Evolutionary conservation across 306 rosid genomes (phyloP).

Genomic region (Carpinus viminea): DNA sequence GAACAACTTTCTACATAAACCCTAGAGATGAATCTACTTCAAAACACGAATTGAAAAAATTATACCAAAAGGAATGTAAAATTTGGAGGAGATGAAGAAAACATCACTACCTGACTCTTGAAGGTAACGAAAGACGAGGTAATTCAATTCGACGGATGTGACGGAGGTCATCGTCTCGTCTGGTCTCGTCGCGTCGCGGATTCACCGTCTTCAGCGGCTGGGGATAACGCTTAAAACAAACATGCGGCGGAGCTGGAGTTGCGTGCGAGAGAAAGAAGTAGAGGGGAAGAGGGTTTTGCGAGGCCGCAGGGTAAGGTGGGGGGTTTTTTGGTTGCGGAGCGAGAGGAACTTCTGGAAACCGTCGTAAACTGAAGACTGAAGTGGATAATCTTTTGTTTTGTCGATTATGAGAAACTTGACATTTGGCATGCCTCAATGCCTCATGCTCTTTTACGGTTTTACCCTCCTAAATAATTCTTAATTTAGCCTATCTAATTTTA

Average conservation of each 20-base stretch:
- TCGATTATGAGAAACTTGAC: no score
- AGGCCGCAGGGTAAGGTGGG: background rate
- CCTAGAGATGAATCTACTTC: conserved; percentile 19
- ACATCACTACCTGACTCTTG: conserved; percentile 78
- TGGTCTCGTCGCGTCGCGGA: conserved; percentile 17
- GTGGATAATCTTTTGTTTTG: no score
- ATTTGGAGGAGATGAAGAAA: background rate
- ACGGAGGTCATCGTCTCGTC: conserved; percentile 57
- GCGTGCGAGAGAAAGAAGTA: background rate
- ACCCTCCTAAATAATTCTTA: no score
- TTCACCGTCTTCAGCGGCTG: conserved; percentile 36
- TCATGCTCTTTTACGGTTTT: no score
- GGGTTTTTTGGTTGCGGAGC: background rate
- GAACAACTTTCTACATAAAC: conserved; percentile 21
- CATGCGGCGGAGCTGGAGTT: conserved; percentile 30
- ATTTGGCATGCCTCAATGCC: no score
- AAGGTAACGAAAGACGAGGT: conserved; percentile 84
- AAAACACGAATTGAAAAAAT: background rate
- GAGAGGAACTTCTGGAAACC: background rate
- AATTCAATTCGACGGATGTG: conserved; percentile 85
- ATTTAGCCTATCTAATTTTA: no score
- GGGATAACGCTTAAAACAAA: conserved; percentile 27
- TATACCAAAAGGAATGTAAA: background rate
- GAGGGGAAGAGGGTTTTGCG: background rate
- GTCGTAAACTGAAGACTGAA: background rate